Conservation (phyloP, 2,329 filamentous ascomycete genomes). For the Colletotrichum nymphaeae region DNA sequence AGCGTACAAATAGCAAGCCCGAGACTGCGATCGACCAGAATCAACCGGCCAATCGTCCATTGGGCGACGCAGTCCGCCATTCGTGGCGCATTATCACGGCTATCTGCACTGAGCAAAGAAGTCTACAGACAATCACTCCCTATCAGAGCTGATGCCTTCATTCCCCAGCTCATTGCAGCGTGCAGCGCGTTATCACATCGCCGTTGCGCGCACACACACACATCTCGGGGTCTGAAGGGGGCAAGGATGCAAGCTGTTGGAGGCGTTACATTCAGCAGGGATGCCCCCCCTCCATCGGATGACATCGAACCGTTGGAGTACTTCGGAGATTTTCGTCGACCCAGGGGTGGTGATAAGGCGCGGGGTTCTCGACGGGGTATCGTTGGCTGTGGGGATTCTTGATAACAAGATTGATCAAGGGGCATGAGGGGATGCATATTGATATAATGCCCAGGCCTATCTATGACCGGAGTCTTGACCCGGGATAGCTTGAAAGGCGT, state of each 20-base stretch:
- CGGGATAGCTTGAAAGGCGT: neutral
- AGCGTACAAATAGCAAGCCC: neutral
- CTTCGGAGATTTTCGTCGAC: neutral
- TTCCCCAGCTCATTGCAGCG: neutral
- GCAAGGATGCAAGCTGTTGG: neutral
- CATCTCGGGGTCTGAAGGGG: neutral
- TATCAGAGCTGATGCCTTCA: neutral
- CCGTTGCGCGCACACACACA: neutral
- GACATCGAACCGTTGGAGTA: conserved; percentile 31
- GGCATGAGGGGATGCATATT: neutral
- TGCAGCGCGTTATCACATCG: conserved; percentile 6
- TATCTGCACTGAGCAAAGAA: neutral
- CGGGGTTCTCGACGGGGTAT: neutral
- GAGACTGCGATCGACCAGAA: neutral
- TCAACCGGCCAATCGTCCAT: neutral
- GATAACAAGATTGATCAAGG: conserved; percentile 4
- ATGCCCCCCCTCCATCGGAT: neutral
- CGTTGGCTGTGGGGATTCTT: neutral
- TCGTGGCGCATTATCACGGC: neutral
- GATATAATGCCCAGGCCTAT: conserved; percentile 12
- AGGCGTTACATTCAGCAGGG: neutral
- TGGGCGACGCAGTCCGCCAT: neutral
- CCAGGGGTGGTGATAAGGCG: conserved; percentile 26
- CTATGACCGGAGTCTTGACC: neutral
- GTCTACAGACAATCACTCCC: neutral